phyloP scores from a whole-genome alignment of 768 basidiomycete genomes.

The Hydnomerulius pinastri region DNA sequence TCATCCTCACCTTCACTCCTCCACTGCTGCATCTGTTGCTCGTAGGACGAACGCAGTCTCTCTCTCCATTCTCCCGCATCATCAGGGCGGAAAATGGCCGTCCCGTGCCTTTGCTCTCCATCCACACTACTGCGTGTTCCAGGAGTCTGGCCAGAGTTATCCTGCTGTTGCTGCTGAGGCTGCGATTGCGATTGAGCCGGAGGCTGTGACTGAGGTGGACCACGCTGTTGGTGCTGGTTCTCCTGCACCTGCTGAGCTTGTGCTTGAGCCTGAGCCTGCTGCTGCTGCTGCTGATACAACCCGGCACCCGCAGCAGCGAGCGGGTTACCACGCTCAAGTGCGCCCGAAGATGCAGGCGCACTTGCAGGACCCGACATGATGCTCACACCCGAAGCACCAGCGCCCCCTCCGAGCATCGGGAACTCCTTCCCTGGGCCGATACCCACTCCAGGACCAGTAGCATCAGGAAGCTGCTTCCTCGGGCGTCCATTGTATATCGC shows the following conservation, averaged over 20 bases:
- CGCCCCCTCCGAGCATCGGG: slow-evolving; percentile 54
- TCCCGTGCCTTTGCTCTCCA: slow-evolving; percentile 37
- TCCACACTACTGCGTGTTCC: slow-evolving; percentile 12
- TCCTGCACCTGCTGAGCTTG: slow-evolving; percentile 31
- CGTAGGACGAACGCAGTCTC: slow-evolving; percentile 65
- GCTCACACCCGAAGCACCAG: slow-evolving; percentile 34
- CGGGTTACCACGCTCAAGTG: slow-evolving; percentile 55
- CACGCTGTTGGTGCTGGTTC: slow-evolving; percentile 26
- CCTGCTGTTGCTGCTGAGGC: slow-evolving; percentile 20
- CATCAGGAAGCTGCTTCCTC: slow-evolving; percentile 77
- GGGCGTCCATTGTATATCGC: slow-evolving; percentile 80
- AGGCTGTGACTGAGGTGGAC: slow-evolving; percentile 47
- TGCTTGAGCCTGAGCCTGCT: slow-evolving; percentile 22
- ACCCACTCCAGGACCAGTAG: slow-evolving; percentile 33
- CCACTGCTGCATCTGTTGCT: slow-evolving; percentile 40
- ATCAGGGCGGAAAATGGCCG: slow-evolving; percentile 87
- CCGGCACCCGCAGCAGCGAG: slow-evolving; percentile 34
- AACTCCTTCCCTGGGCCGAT: slow-evolving; percentile 67
- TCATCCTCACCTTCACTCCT: slow-evolving; percentile 52
- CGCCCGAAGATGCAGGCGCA: slow-evolving; percentile 46
- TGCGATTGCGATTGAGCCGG: slow-evolving; percentile 23
- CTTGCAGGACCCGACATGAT: slow-evolving; percentile 54
- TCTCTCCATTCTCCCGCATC: slow-evolving; percentile 87
- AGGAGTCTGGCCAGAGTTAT: slow-evolving; percentile 13
- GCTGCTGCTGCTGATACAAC: slow-evolving; percentile 43